Evolutionary conservation across 345 rosid genomes (phyloP).

Genomic region (Clarkia xantiana): DNA sequence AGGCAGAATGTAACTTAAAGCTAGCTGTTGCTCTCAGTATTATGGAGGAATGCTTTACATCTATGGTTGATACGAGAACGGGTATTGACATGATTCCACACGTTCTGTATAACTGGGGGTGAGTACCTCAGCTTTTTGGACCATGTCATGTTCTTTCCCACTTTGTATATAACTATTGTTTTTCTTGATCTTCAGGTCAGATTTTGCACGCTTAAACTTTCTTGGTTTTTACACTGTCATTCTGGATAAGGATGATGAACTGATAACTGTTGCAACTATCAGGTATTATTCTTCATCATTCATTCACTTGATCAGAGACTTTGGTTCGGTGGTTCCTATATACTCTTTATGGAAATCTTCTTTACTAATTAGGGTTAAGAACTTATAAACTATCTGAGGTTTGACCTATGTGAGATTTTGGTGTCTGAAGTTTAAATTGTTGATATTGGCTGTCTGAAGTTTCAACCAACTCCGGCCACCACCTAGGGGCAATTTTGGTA

Average conservation of each 20-base stretch:
- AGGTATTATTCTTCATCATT: conserved; percentile 29
- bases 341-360: background rate
- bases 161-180: background rate
- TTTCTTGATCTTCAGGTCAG: conserved; percentile 42
- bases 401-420: too few relatives aligned
- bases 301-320: background rate
- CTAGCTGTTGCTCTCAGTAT: conserved; percentile 79
- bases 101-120: conserved; percentile 85
- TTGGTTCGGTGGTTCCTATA: too few relatives aligned
- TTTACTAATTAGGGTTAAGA: conserved; percentile 1
- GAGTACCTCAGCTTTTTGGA: background rate
- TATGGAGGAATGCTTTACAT: conserved; percentile 88
- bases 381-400: too few relatives aligned
- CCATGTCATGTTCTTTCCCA: background rate
- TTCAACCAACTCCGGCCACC: too few relatives aligned
- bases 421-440: too few relatives aligned
- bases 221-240: conserved; percentile 70
- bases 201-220: conserved; percentile 68
- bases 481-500: too few relatives aligned
- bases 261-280: conserved; percentile 83
- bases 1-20: conserved; percentile 91
- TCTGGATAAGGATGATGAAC: conserved; percentile 73
- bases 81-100: conserved; percentile 94
- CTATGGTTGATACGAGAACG: conserved; percentile 91
- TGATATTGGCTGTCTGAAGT: too few relatives aligned